phyloP scores from a whole-genome alignment of 306 rosid genomes.

The Vachellia pachyceras region DNA sequence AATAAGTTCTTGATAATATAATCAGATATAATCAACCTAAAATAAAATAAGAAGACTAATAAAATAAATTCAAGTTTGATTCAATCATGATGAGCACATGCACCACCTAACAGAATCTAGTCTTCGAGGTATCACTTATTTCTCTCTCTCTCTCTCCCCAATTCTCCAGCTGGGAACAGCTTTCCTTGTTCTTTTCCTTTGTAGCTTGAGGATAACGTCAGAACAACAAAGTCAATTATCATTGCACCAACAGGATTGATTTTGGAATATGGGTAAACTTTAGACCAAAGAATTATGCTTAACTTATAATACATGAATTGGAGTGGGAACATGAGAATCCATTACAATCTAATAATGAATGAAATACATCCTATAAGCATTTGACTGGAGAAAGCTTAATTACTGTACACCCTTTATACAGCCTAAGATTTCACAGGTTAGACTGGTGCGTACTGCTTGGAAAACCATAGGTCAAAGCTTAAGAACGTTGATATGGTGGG shows the following conservation, averaged over 20 bases:
- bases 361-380: slow-evolving; percentile 42
- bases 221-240: neutral
- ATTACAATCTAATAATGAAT: slow-evolving; percentile 36
- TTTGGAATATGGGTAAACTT: neutral
- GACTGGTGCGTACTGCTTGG: neutral
- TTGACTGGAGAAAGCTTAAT: slow-evolving; percentile 43
- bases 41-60: neutral
- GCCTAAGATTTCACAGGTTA: slow-evolving; percentile 5
- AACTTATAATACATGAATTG: slow-evolving; percentile 1
- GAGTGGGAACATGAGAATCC: slow-evolving; percentile 27
- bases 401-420: slow-evolving; percentile 23
- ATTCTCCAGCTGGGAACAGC: neutral
- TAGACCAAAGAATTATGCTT: neutral
- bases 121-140: too few species aligned
- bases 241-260: neutral
- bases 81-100: neutral
- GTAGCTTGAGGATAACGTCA: neutral
- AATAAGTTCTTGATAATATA: neutral
- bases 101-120: too few species aligned
- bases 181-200: neutral
- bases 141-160: too few species aligned
- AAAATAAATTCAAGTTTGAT: neutral
- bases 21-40: too few species aligned
- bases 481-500: slow-evolving; percentile 44
- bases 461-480: neutral